A percentile compares a stretch with the other conserved stretches of the same genome.
Evolutionary conservation across 108 stramenopile genomes (phyloP).

Genomic region (Skeletonema marinoi): DNA sequence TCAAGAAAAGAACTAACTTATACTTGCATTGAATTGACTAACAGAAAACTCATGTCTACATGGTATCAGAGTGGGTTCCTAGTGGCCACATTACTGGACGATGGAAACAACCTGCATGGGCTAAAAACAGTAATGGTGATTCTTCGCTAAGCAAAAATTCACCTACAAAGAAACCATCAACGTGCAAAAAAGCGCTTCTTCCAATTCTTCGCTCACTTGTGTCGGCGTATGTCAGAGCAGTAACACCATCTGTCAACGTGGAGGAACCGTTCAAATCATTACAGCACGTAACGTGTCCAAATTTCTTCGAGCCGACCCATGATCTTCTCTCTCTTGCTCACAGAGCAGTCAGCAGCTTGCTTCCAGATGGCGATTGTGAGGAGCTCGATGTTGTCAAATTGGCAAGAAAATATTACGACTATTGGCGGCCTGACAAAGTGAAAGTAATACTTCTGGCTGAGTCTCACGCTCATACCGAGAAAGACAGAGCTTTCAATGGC

Average conservation of each 20-base stretch:
- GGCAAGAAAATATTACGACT: conserved; percentile 38
- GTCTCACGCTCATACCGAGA: conserved; percentile 43
- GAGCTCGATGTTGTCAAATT: conserved; percentile 32
- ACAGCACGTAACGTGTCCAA: conserved; percentile 29
- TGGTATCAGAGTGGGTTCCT: conserved; percentile 21
- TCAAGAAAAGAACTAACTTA: background rate
- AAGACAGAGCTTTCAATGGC: conserved; percentile 15
- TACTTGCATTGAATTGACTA: background rate
- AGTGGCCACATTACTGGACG: conserved; percentile 30
- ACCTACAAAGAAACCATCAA: background rate
- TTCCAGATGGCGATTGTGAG: conserved; percentile 48
- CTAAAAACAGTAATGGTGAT: background rate
- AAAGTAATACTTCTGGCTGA: conserved; percentile 51
- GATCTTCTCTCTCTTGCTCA: conserved; percentile 33
- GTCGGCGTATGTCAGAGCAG: background rate
- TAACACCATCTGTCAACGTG: background rate
- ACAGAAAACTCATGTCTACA: background rate
- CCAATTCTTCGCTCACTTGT: conserved; percentile 5
- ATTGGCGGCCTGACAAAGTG: conserved; percentile 41
- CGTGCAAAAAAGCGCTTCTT: conserved; percentile 18
- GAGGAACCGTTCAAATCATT: conserved; percentile 1
- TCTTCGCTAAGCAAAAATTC: background rate
- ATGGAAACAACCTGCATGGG: conserved; percentile 35
- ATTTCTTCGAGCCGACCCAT: conserved; percentile 24
- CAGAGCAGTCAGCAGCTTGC: conserved; percentile 19